Evolutionary conservation across 805 yeast species (phyloP).

Genomic region (Starmerella vaccinii): DNA sequence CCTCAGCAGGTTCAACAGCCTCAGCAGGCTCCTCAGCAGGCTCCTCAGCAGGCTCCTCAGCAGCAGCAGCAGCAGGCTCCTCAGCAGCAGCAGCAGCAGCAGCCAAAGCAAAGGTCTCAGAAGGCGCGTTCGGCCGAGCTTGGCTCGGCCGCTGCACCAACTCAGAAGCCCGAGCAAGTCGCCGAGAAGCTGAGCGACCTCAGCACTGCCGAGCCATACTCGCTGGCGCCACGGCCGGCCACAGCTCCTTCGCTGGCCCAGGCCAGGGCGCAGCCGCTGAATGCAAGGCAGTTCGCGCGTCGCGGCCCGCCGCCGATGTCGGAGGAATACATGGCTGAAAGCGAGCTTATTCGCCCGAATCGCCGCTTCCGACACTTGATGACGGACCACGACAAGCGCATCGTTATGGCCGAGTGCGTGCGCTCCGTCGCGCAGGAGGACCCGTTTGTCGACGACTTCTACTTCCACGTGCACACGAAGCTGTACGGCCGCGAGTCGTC

Average conservation of each 20-base stretch:
- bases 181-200: background rate
- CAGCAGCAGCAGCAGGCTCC: background rate
- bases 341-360: conserved; percentile 21
- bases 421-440: conserved; percentile 95
- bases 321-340: conserved; percentile 17
- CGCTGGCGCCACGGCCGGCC: conserved; percentile 1
- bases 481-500: conserved; percentile 37
- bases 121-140: background rate
- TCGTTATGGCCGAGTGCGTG: conserved; percentile 84
- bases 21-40: no score
- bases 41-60: no score
- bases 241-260: background rate
- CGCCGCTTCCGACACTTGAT: conserved; percentile 69
- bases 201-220: conserved; percentile 3
- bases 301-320: conserved; percentile 1
- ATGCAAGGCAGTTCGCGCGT: conserved; percentile 1
- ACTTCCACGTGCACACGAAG: conserved; percentile 81
- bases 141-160: background rate
- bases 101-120: background rate
- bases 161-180: background rate
- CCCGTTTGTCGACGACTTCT: conserved; percentile 94
- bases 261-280: background rate
- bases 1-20: background rate
- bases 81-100: background rate
- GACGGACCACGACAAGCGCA: conserved; percentile 96